Evolutionary conservation across 1,139 yeast genomes (phyloP), one percentile per base, ranked within the genome.

Genomic region (Magnusiomyces fungicola): DNA sequence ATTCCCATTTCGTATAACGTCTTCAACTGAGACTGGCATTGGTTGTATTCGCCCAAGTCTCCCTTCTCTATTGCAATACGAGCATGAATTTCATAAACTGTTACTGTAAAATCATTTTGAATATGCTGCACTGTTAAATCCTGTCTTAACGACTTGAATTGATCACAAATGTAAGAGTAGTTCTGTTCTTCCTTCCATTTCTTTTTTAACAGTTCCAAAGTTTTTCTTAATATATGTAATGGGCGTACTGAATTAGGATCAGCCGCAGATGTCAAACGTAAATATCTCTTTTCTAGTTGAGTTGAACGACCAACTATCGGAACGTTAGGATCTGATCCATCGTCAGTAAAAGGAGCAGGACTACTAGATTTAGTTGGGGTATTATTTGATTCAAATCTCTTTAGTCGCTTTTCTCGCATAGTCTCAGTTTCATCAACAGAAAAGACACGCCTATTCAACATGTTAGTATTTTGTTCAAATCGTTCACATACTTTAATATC

Each of bases 31-130:
- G 95, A 81, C 63, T 86, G 95, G 63, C 98, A 92, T 64, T 92
- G 97, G 66, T 92, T 92, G 66, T 85, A 90, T 63, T 92, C 98
- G 5, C 97, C 97, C 57, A 90, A 68, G 65, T 92, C 98, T 45
- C 78, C 74, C 61, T 83, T 81, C 57, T 81, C 84, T 38, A 92
- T 74, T 0, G 97, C 95, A n/a, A 90, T 72, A 46, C 89, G 76
- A 5, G 95, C 95, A 65, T 92, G 95, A 2, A 80, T 75, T 65
- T 88, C 95, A 65, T 92, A 92, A 0, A 89, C 96, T 49, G 69
- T 63, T 10, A 88, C 78, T 0, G 96, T 79, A 61, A 92, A 86
- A 44, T 79, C 83, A 61, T 81, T 80, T 60, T 82, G 83, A 44
- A 92, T 82, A 63, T 86, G 87, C 66, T 92, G 98, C 7, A 92